Conservation (phyloP, 306 rosid genomes). For the Styphnolobium japonicum region DNA sequence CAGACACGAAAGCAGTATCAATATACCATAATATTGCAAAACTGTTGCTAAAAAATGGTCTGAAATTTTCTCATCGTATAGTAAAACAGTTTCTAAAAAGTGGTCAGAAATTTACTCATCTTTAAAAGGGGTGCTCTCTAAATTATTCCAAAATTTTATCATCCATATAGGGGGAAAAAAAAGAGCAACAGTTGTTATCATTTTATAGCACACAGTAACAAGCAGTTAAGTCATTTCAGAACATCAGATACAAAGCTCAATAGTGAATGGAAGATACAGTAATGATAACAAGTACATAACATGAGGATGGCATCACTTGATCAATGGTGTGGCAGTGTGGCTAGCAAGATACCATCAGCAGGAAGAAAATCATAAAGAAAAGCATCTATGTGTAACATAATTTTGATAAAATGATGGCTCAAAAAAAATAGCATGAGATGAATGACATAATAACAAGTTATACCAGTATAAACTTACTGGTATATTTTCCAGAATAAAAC, state of each 20-base stretch:
- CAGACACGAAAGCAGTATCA: not conserved
- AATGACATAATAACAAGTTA: not conserved
- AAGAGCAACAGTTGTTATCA: not conserved
- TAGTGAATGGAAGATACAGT: not conserved
- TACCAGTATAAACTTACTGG: constrained; percentile 42
- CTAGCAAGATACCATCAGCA: not conserved
- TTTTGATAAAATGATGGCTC: too few species aligned
- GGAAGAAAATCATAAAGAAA: not conserved
- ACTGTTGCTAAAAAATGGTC: not conserved
- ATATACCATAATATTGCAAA: not conserved
- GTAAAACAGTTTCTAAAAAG: not conserved
- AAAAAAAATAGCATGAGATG: not conserved
- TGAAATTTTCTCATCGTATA: not conserved
- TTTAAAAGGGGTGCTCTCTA: not conserved
- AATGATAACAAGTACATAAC: not conserved
- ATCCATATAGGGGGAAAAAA: not conserved
- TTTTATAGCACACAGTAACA: not conserved
- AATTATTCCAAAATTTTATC: not conserved
- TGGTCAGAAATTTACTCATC: not conserved
- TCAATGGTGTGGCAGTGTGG: not conserved
- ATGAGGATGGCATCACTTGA: not conserved
- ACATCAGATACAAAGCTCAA: not conserved
- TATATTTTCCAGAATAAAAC: constrained; percentile 75
- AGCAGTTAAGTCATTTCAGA: not conserved
- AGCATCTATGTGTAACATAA: not conserved